phyloP scores from a whole-genome alignment of 495 filamentous ascomycete species.

The Chaetomium cochliodes region DNA sequence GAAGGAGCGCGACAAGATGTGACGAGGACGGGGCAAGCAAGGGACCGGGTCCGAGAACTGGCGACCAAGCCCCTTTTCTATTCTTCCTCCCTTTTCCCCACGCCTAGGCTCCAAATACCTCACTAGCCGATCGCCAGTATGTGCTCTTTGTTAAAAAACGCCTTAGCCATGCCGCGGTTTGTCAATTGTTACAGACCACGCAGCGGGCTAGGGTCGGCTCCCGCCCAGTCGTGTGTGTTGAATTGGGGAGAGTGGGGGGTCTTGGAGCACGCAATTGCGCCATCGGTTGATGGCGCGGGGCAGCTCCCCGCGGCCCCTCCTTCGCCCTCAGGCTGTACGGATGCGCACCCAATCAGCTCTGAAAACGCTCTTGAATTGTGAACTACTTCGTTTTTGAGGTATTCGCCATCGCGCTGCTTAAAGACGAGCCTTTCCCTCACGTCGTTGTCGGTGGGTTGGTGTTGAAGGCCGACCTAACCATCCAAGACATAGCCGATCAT shows the following conservation, averaged over 20 bases:
- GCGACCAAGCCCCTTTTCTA: slow-evolving; percentile 11
- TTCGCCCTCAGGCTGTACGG: neutral
- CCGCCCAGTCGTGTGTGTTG: slow-evolving; percentile 22
- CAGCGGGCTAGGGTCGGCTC: neutral
- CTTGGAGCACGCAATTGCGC: slow-evolving; percentile 40
- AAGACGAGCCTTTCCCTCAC: slow-evolving; percentile 1
- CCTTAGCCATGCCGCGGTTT: slow-evolving; percentile 11
- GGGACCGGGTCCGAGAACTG: neutral
- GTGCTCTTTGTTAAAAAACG: neutral
- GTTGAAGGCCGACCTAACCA: neutral
- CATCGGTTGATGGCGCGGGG: slow-evolving; percentile 36
- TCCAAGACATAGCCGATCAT: neutral
- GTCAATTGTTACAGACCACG: slow-evolving; percentile 15
- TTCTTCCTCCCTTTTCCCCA: neutral
- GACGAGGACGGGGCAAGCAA: neutral
- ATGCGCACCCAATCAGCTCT: neutral
- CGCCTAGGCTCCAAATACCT: neutral
- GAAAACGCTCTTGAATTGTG: neutral
- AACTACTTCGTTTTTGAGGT: neutral
- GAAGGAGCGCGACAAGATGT: slow-evolving; percentile 8
- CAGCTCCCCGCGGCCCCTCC: slow-evolving; percentile 10
- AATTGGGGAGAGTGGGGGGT: slow-evolving; percentile 31
- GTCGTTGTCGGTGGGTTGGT: neutral
- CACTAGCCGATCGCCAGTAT: slow-evolving; percentile 3
- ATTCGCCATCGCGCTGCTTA: neutral